Conservation (phyloP, 2,329 filamentous ascomycete species). For the Sporothrix mexicana region DNA sequence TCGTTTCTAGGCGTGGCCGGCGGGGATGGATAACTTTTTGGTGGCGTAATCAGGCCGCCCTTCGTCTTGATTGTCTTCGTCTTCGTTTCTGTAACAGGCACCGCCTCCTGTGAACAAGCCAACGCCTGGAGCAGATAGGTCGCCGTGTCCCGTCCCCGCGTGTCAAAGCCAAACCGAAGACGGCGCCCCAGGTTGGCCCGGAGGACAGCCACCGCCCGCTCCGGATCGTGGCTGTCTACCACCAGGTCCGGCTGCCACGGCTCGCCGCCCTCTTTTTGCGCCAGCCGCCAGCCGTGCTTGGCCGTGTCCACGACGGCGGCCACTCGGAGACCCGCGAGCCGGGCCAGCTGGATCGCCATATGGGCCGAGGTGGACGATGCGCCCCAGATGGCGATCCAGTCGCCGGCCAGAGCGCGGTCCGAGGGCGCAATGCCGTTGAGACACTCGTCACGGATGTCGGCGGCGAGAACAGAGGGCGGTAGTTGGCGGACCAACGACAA, state of each 20-base stretch:
- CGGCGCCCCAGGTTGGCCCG: conserved; percentile 58
- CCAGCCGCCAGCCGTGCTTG: conserved; percentile 66
- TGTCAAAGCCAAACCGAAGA: conserved; percentile 72
- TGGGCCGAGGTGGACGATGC: conserved; percentile 74
- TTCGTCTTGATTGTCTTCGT: background rate
- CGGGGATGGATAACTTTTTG: background rate
- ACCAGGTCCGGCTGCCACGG: conserved; percentile 62
- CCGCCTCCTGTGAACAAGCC: background rate
- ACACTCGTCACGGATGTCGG: conserved; percentile 68
- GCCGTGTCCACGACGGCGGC: conserved; percentile 70
- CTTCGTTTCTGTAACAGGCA: too few species aligned
- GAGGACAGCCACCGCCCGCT: conserved; percentile 70
- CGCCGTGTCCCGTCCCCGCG: conserved; percentile 68
- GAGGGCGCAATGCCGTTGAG: conserved; percentile 57
- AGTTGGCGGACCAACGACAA: conserved; percentile 56
- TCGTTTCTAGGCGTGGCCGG: conserved; percentile 1
- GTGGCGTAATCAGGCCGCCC: conserved; percentile 39
- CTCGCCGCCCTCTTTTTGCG: conserved; percentile 46
- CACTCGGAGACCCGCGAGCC: conserved; percentile 67
- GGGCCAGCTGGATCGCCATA: conserved; percentile 70
- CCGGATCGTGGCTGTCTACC: conserved; percentile 70
- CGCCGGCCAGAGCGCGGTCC: conserved; percentile 64
- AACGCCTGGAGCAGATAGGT: conserved; percentile 62
- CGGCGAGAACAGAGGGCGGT: conserved; percentile 55
- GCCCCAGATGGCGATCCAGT: conserved; percentile 78